These are phyloP conservation scores for Sambucus nigra DNA, from an alignment of 129 eudicot species.

Conservation along the genomic window DNA sequence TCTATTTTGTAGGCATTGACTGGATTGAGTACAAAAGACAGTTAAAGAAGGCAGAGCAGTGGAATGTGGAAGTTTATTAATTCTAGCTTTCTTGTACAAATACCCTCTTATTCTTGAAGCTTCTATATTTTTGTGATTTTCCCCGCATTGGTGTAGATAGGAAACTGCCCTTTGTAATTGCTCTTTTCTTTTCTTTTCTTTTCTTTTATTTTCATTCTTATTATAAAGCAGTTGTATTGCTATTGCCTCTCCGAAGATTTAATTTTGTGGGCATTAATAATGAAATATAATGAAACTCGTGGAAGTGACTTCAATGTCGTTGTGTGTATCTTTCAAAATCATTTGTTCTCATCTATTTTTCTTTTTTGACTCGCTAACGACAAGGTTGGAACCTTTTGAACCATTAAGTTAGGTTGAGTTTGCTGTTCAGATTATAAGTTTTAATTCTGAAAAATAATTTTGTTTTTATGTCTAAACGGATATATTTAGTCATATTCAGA, in stretches of 20 bases:
- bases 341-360: slow-evolving; percentile 6
- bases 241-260: not conserved
- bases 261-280: not conserved
- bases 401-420: too few relatives aligned
- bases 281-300: not conserved
- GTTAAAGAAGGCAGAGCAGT: slow-evolving; percentile 51
- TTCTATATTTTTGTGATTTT: slow-evolving; percentile 4
- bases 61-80: slow-evolving; percentile 69
- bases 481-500: too few relatives aligned
- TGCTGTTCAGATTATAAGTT: too few relatives aligned
- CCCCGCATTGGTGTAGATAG: slow-evolving; percentile 19
- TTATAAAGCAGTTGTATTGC: not conserved
- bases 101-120: slow-evolving; percentile 3
- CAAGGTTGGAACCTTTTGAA: too few relatives aligned
- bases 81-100: slow-evolving; percentile 15
- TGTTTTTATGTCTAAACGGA: too few relatives aligned
- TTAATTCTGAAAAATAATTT: too few relatives aligned
- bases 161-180: not conserved
- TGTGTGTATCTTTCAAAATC: not conserved
- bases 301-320: not conserved
- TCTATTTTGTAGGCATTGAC: slow-evolving; percentile 31
- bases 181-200: slow-evolving; percentile 3
- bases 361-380: slow-evolving; percentile 13
- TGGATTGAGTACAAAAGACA: slow-evolving; percentile 50
- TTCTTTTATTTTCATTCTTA: not conserved